These are phyloP conservation scores for Clausena lansium DNA, from an alignment of 345 rosid species.

Conservation along the genomic window DNA sequence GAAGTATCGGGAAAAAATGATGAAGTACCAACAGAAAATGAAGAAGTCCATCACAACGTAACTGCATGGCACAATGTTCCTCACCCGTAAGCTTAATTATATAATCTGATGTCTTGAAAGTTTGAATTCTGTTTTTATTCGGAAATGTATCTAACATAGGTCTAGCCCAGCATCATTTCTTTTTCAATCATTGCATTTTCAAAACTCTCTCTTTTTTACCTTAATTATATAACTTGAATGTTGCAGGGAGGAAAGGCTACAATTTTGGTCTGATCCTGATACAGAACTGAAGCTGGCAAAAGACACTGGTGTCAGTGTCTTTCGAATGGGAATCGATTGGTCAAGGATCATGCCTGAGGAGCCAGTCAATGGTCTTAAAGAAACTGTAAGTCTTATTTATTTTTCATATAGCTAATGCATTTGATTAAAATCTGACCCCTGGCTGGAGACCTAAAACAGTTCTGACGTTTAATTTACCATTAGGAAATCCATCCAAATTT, in stretches of 20 bases:
- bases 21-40: conserved; percentile 24
- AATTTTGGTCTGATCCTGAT: conserved; percentile 98
- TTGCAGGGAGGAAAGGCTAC: conserved; percentile 86
- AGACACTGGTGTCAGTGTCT: conserved; percentile 74
- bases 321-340: conserved; percentile 97
- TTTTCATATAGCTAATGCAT: conserved; percentile 12
- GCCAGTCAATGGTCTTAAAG: conserved; percentile 67
- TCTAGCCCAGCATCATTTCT: neutral
- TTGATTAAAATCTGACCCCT: neutral
- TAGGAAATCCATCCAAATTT: neutral
- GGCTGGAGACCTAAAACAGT: neutral
- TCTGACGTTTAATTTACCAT: neutral
- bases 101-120: conserved; percentile 18
- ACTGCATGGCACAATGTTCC: conserved; percentile 96
- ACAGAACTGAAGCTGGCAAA: conserved; percentile 81
- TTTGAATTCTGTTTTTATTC: neutral
- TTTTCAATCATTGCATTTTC: neutral
- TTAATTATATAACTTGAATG: conserved; percentile 21
- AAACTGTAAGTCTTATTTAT: conserved; percentile 51
- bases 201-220: neutral
- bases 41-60: conserved; percentile 64
- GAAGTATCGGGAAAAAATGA: neutral
- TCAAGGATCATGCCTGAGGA: conserved; percentile 81
- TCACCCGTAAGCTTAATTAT: conserved; percentile 61
- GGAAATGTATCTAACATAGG: neutral